These are phyloP conservation scores for Eudorina sp. DNA, from an alignment of 139 green algal species.

Conservation along the genomic window DNA sequence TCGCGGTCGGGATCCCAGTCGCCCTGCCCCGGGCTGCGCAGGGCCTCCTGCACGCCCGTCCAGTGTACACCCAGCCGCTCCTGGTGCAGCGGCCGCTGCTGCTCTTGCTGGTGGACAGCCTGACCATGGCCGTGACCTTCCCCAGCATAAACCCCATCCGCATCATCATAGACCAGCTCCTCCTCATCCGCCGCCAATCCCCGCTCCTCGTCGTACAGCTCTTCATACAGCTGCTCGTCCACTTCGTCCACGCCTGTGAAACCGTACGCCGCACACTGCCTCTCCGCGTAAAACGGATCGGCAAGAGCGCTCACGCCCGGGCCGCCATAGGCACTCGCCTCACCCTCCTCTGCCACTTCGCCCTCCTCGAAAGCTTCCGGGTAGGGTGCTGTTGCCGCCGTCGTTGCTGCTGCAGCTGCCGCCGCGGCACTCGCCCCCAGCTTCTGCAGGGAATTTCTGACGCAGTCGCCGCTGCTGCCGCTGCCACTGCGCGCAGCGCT, in stretches of 20 bases:
- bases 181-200: not conserved
- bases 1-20: not conserved
- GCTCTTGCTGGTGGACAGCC: not conserved
- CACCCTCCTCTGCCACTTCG: not conserved
- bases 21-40: not conserved
- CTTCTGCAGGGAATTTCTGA: not conserved
- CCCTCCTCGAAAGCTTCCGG: not conserved
- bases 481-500: not conserved
- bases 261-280: not conserved
- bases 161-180: too few species aligned
- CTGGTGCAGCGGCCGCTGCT: constrained; percentile 1
- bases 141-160: not conserved
- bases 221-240: not conserved
- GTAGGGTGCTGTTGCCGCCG: not conserved
- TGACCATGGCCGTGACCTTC: too few species aligned
- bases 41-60: not conserved
- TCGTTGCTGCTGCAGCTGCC: not conserved
- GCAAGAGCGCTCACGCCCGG: not conserved
- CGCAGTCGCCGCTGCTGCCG: not conserved
- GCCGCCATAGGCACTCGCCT: not conserved
- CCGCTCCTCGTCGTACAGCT: not conserved
- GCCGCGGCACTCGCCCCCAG: not conserved
- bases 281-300: not conserved
- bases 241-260: not conserved
- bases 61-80: not conserved